phyloP scores from a whole-genome alignment of 495 filamentous ascomycete species.

The Xylaria scruposa region DNA sequence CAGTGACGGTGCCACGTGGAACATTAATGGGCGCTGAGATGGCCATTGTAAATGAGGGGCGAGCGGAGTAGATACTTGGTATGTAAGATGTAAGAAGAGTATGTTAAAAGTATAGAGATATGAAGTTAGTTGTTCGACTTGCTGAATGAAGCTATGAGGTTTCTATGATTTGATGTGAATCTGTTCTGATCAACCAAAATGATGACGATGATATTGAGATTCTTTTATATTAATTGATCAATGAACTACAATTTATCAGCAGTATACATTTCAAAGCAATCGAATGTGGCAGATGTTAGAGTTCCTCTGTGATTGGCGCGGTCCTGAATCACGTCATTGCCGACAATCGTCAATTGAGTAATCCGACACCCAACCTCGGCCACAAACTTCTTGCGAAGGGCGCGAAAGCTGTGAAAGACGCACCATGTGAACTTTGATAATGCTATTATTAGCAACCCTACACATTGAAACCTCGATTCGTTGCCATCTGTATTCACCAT shows the following conservation, averaged over 20 bases:
- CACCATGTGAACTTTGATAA: neutral
- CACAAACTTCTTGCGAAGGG: neutral
- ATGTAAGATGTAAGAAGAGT: neutral
- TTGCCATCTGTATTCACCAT: neutral
- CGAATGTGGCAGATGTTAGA: constrained; percentile 9
- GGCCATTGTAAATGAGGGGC: constrained; percentile 39
- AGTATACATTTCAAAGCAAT: constrained; percentile 32
- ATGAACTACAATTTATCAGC: constrained; percentile 17
- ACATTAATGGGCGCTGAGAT: constrained; percentile 44
- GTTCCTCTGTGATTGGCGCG: constrained; percentile 20
- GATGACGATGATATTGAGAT: neutral
- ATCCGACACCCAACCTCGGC: neutral
- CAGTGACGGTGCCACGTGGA: constrained; percentile 70
- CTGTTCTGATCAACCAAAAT: neutral
- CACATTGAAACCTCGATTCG: neutral
- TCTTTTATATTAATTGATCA: constrained; percentile 15
- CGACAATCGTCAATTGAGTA: neutral
- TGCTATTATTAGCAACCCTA: neutral
- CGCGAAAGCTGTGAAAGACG: neutral
- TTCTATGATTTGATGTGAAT: neutral
- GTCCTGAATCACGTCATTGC: constrained; percentile 30
- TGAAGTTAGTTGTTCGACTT: constrained; percentile 8
- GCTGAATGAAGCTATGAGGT: constrained; percentile 7
- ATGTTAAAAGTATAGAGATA: neutral
- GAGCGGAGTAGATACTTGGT: neutral